Evolutionary conservation across 441 rosid species (phyloP).

Genomic region (Gossypium trilobum): DNA sequence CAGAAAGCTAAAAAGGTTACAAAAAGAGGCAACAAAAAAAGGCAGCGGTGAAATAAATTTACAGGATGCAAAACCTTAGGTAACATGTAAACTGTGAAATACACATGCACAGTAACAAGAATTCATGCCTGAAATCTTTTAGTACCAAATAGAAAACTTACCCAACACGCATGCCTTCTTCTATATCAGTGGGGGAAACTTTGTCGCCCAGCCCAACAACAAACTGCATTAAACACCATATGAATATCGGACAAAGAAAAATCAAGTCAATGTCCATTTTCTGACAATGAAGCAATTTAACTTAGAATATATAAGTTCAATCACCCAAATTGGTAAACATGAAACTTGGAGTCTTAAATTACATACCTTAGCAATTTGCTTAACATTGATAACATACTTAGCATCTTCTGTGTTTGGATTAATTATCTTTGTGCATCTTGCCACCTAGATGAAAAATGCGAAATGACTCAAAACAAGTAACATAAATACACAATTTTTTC

Average conservation of each 20-base stretch:
- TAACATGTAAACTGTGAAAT: neutral
- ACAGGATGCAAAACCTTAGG: neutral
- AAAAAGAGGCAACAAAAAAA: neutral
- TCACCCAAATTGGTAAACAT: neutral
- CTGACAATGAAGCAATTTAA: neutral
- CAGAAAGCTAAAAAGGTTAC: neutral
- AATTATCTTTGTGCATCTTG: conserved; percentile 90
- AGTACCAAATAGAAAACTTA: conserved; percentile 23
- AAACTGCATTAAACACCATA: conserved; percentile 39
- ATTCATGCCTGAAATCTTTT: neutral
- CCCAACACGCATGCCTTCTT: conserved; percentile 86
- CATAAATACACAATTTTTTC: neutral
- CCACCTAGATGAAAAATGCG: conserved; percentile 41
- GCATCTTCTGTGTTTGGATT: conserved; percentile 92
- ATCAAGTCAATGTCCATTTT: neutral
- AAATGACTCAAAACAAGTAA: neutral
- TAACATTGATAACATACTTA: conserved; percentile 90
- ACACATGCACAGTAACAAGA: neutral
- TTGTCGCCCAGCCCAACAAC: conserved; percentile 98
- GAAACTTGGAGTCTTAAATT: neutral
- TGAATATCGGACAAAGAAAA: neutral
- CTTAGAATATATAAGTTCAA: neutral
- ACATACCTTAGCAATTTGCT: conserved; percentile 94
- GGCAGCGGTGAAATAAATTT: neutral
- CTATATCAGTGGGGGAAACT: conserved; percentile 93